Conservation (phyloP, 2,329 filamentous ascomycete genomes). For the Fusarium sp. region DNA sequence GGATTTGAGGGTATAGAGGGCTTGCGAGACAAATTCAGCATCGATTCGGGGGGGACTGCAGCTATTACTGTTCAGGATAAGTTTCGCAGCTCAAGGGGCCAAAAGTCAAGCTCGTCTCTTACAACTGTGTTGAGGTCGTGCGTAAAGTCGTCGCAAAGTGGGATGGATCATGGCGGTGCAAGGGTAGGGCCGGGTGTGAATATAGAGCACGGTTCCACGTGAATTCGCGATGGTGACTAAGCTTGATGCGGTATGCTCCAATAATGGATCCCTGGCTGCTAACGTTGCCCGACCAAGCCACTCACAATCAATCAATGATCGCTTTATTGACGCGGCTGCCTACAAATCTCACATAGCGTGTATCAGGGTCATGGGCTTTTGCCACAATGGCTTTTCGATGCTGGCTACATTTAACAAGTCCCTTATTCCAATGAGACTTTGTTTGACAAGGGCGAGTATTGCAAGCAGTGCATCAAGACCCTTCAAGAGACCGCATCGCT, state of each 20-base stretch:
- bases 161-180: constrained; percentile 37
- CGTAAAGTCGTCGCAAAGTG: constrained; percentile 42
- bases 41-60: background rate
- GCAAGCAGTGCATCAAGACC: constrained; percentile 46
- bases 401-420: constrained; percentile 30
- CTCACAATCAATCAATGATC: constrained; percentile 27
- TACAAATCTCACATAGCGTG: constrained; percentile 32
- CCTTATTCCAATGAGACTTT: constrained; percentile 34
- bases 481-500: constrained; percentile 24
- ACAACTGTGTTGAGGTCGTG: constrained; percentile 22
- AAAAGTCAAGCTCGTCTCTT: constrained; percentile 8
- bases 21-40: background rate
- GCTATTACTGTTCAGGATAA: background rate
- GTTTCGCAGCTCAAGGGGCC: background rate
- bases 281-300: constrained; percentile 23
- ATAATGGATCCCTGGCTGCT: background rate
- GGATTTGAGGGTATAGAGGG: constrained; percentile 2
- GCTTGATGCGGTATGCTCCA: constrained; percentile 18
- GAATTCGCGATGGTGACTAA: constrained; percentile 51
- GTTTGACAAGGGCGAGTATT: constrained; percentile 27
- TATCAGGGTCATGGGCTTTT: constrained; percentile 38
- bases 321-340: constrained; percentile 47
- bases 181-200: constrained; percentile 32
- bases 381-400: constrained; percentile 38
- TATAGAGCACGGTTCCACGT: constrained; percentile 47